Percentiles rank a stretch among this genome's conserved stretches.
Evolutionary conservation across 2,329 filamentous ascomycete species (phyloP).

Genomic region (Cyphellophora attinorum): DNA sequence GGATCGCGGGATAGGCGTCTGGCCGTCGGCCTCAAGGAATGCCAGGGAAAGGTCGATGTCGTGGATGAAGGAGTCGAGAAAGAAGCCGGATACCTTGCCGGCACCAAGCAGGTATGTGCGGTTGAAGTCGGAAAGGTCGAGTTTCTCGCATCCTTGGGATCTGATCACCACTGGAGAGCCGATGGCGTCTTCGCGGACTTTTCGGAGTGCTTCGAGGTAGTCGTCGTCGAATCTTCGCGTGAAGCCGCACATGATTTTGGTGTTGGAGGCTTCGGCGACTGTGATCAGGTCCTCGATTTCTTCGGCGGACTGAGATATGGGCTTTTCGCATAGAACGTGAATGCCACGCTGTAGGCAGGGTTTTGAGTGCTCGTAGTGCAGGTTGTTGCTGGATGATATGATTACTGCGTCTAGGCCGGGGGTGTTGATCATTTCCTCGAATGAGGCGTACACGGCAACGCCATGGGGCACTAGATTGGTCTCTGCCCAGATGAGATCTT

Average conservation of each 20-base stretch:
- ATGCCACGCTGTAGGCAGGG: constrained; percentile 44
- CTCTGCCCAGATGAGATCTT: constrained; percentile 36
- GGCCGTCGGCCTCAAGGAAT: constrained; percentile 26
- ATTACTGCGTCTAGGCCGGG: constrained; percentile 38
- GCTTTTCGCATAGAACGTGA: constrained; percentile 54
- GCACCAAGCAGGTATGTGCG: constrained; percentile 25
- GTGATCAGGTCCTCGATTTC: constrained; percentile 7
- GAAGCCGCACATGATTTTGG: constrained; percentile 37
- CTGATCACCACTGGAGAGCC: constrained; percentile 31
- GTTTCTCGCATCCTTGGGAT: constrained; percentile 34
- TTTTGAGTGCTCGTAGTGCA: constrained; percentile 49
- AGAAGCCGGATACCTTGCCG: constrained; percentile 25
- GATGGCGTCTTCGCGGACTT: constrained; percentile 26
- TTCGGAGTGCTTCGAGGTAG: constrained; percentile 29
- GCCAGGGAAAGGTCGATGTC: background rate
- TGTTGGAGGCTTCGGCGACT: constrained; percentile 4
- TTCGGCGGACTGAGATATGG: constrained; percentile 24
- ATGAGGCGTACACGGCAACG: constrained; percentile 36
- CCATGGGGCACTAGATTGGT: constrained; percentile 34
- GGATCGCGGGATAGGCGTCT: constrained; percentile 23
- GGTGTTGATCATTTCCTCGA: constrained; percentile 37
- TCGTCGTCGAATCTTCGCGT: constrained; percentile 36
- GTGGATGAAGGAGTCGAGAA: background rate
- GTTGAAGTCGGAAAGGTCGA: constrained; percentile 31
- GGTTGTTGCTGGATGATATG: constrained; percentile 40